Conservation (phyloP, 768 basidiomycete genomes). For the Terana coerulea region DNA sequence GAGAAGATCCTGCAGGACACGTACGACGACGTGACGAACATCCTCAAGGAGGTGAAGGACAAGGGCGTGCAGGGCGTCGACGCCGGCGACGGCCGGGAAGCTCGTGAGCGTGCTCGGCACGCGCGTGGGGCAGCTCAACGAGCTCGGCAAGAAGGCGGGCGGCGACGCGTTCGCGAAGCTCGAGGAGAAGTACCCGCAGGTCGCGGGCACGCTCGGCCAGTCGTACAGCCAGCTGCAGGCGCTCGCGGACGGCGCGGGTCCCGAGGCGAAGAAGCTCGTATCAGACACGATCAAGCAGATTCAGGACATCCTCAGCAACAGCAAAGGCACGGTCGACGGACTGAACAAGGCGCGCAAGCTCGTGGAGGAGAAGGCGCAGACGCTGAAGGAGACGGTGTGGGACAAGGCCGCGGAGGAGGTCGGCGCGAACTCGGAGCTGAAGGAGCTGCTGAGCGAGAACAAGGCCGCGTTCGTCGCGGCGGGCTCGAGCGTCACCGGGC, state of each 20-base stretch:
- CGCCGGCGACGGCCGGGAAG: conserved; percentile 24
- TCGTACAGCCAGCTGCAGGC: conserved; percentile 27
- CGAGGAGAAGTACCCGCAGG: conserved; percentile 27
- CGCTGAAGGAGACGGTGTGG: conserved; percentile 23
- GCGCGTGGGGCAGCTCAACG: conserved; percentile 25
- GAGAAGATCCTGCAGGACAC: conserved; percentile 32
- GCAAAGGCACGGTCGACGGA: conserved; percentile 22
- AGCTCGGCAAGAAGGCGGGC: conserved; percentile 28
- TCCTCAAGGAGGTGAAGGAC: conserved; percentile 20
- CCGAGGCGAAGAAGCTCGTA: conserved; percentile 30
- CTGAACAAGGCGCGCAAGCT: conserved; percentile 21
- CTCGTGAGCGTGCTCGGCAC: conserved; percentile 24
- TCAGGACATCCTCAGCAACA: conserved; percentile 26
- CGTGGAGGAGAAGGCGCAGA: conserved; percentile 23
- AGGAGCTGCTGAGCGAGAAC: conserved; percentile 25
- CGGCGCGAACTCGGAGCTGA: conserved; percentile 26
- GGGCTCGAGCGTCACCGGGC: conserved; percentile 13
- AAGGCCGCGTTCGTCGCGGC: conserved; percentile 22
- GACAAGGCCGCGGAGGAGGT: conserved; percentile 22
- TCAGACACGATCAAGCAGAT: conserved; percentile 24
- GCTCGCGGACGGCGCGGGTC: conserved; percentile 23
- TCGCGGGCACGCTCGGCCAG: conserved; percentile 27
- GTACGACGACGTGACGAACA: conserved; percentile 32
- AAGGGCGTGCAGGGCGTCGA: conserved; percentile 17
- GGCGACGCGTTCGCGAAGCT: conserved; percentile 22